Conservation (phyloP, 192 early-diverging fungal genomes). For the Linnemannia zychae region DNA sequence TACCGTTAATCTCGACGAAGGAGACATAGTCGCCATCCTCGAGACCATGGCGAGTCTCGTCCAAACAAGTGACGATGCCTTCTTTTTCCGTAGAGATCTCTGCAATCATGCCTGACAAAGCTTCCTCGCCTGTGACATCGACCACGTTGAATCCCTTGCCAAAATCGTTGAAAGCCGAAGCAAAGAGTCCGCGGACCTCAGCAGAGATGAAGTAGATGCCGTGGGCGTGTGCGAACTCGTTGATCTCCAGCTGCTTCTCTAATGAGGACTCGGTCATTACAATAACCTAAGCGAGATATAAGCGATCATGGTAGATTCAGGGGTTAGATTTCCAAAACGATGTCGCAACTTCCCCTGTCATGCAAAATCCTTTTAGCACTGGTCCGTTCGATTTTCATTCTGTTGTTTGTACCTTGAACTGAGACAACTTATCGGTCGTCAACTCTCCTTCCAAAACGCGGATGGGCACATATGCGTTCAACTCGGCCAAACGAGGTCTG, state of each 20-base stretch:
- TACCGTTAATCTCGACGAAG: conserved; percentile 94
- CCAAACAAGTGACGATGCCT: conserved; percentile 94
- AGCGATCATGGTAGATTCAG: neutral
- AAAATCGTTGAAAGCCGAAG: conserved; percentile 97
- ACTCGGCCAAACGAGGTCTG: conserved; percentile 87
- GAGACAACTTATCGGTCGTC: conserved; percentile 72
- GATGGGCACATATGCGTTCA: conserved; percentile 98
- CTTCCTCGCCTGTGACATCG: conserved; percentile 95
- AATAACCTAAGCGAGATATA: conserved; percentile 69
- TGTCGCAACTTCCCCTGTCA: conserved; percentile 72
- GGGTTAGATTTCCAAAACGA: conserved; percentile 61
- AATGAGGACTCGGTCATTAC: conserved; percentile 89
- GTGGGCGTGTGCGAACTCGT: conserved; percentile 82
- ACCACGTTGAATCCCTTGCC: conserved; percentile 87
- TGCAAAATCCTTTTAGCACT: neutral
- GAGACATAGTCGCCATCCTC: conserved; percentile 97
- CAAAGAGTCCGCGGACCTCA: conserved; percentile 93
- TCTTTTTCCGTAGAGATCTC: conserved; percentile 80
- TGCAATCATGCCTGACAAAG: conserved; percentile 93
- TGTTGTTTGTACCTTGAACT: conserved; percentile 63
- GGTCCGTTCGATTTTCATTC: neutral
- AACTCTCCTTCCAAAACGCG: conserved; percentile 84
- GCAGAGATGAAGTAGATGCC: conserved; percentile 91
- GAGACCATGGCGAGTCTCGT: conserved; percentile 97
- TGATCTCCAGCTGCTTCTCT: conserved; percentile 85